A percentile compares a stretch with the other conserved stretches of the same genome.
These are phyloP conservation scores for Artemisia princeps DNA, from an alignment of 140 eudicot genomes.

Conservation along the genomic window DNA sequence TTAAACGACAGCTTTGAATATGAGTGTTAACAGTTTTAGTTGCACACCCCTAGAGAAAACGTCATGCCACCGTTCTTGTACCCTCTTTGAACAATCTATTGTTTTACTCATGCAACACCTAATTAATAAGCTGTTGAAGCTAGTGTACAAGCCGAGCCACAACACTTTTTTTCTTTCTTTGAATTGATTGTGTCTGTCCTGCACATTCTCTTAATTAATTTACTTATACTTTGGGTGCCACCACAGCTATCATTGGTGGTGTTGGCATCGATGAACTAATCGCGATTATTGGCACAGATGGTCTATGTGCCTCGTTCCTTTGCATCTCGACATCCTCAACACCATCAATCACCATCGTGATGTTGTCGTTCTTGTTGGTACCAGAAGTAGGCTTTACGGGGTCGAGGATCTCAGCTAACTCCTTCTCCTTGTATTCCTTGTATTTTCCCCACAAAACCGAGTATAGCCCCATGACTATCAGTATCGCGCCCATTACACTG, in stretches of 20 bases:
- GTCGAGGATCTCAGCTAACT: slow-evolving; percentile 44
- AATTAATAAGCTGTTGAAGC: too few species aligned
- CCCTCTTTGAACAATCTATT: too few species aligned
- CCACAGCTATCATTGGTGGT: slow-evolving; percentile 71
- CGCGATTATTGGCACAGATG: slow-evolving; percentile 35
- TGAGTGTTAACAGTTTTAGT: too few species aligned
- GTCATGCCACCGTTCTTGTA: too few species aligned
- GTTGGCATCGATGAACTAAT: slow-evolving; percentile 49
- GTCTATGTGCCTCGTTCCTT: slow-evolving; percentile 28
- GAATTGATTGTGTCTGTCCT: too few species aligned
- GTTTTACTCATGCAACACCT: too few species aligned
- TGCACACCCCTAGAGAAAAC: too few species aligned
- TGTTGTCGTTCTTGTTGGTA: slow-evolving; percentile 16
- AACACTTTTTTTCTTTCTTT: too few species aligned
- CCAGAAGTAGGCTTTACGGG: slow-evolving; percentile 45
- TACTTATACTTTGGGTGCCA: slow-evolving; percentile 45
- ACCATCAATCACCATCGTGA: slow-evolving; percentile 33
- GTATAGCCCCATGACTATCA: slow-evolving; percentile 84
- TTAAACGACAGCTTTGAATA: too few species aligned
- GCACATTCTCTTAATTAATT: too few species aligned
- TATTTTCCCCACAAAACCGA: slow-evolving; percentile 93
- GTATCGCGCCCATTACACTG: slow-evolving; percentile 72
- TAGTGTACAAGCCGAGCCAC: too few species aligned
- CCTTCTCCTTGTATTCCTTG: slow-evolving; percentile 80
- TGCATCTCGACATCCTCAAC: slow-evolving; percentile 44